Evolutionary conservation across 179 eudicot genomes (phyloP).

Genomic region (Beta macrorhiza): DNA sequence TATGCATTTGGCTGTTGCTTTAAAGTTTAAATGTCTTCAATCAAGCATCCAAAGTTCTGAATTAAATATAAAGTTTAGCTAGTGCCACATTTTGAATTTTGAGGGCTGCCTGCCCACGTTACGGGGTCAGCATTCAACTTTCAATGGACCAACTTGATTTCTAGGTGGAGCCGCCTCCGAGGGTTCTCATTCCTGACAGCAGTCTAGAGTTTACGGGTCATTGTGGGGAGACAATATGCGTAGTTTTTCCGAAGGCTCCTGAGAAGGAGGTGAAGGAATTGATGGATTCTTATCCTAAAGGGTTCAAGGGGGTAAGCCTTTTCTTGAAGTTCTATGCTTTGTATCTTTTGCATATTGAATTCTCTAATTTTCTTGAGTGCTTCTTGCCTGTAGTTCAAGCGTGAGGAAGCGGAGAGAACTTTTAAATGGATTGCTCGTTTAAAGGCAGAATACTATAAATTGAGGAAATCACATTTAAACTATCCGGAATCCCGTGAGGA

Average conservation of each 20-base stretch:
- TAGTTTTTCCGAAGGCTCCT: not conserved
- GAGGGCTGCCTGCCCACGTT: not conserved
- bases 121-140: not conserved
- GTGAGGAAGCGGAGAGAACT: not conserved
- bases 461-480: not conserved
- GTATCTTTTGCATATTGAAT: not conserved
- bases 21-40: not conserved
- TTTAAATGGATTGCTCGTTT: not conserved
- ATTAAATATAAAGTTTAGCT: not conserved
- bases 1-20: not conserved
- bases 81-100: not conserved
- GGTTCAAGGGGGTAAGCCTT: constrained; percentile 10
- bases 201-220: not conserved
- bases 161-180: not conserved
- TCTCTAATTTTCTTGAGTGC: not conserved
- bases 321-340: not conserved
- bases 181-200: constrained; percentile 2
- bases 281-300: constrained; percentile 2
- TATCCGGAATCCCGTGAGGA: constrained; percentile 11
- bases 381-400: not conserved
- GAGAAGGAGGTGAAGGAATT: not conserved
- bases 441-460: not conserved
- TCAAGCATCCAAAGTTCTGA: not conserved
- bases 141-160: constrained; percentile 1
- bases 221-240: not conserved